Percentiles rank a stretch among this genome's conserved stretches.
Conservation (phyloP, 2,329 filamentous ascomycete species). For the Phialemonium atrogriseum region DNA sequence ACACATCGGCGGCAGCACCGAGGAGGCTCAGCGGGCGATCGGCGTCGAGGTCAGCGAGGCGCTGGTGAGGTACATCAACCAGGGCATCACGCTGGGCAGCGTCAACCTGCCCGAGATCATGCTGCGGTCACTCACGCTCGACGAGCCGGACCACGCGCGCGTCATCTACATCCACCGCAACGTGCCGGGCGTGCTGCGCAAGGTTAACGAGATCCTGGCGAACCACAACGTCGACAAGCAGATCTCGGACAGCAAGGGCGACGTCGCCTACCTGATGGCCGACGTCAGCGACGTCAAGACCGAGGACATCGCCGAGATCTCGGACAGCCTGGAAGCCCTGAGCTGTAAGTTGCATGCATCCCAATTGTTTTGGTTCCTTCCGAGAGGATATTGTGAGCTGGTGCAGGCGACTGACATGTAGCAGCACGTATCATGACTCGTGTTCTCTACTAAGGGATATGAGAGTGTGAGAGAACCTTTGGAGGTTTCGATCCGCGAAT, state of each 20-base stretch:
- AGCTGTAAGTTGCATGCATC: constrained; percentile 51
- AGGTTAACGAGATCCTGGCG: constrained; percentile 89
- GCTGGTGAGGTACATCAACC: constrained; percentile 90
- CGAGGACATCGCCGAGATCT: constrained; percentile 77
- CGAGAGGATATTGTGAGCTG: background rate
- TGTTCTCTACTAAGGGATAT: constrained; percentile 32
- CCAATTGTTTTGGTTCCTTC: background rate
- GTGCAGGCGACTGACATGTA: background rate
- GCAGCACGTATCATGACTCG: constrained; percentile 28
- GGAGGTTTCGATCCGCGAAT: too few species aligned
- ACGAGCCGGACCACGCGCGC: constrained; percentile 82
- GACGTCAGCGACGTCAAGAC: constrained; percentile 84
- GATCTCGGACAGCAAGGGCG: constrained; percentile 90
- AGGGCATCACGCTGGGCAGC: constrained; percentile 80
- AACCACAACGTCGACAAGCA: constrained; percentile 99
- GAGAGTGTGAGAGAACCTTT: too few species aligned
- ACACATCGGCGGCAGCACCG: constrained; percentile 94
- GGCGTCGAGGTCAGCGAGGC: constrained; percentile 87
- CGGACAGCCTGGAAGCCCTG: constrained; percentile 71
- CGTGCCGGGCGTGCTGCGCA: constrained; percentile 86
- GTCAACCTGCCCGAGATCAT: constrained; percentile 97
- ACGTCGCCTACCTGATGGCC: constrained; percentile 95
- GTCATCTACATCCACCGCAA: constrained; percentile 97
- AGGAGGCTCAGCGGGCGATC: constrained; percentile 94
- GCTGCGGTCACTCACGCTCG: constrained; percentile 79